These are phyloP conservation scores for Dryas drummondii DNA, from an alignment of 306 rosid genomes.

Conservation along the genomic window DNA sequence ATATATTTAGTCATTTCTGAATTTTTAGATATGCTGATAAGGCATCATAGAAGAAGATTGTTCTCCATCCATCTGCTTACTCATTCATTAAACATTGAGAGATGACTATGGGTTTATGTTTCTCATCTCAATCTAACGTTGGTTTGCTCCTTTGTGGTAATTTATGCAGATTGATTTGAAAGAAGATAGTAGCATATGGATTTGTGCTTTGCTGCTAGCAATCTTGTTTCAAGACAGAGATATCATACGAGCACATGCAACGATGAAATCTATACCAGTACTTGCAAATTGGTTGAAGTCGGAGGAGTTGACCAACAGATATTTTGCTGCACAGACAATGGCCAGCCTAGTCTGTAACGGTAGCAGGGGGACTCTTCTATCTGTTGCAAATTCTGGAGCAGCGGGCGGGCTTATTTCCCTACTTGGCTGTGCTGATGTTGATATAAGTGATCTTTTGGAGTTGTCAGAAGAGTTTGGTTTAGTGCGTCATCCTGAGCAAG, in stretches of 20 bases:
- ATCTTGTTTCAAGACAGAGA: constrained; percentile 93
- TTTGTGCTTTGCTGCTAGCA: constrained; percentile 78
- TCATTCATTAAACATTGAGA: constrained; percentile 12
- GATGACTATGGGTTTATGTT: constrained; percentile 2
- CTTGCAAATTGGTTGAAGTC: constrained; percentile 83
- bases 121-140: constrained; percentile 16
- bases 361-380: constrained; percentile 95
- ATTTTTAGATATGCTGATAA: constrained; percentile 5
- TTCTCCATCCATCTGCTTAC: constrained; percentile 21
- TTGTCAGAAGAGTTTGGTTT: constrained; percentile 90
- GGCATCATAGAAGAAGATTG: constrained; percentile 13
- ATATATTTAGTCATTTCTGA: constrained; percentile 12
- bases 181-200: constrained; percentile 94
- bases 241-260: constrained; percentile 83
- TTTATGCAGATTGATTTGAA: constrained; percentile 67
- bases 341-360: constrained; percentile 98
- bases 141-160: constrained; percentile 33
- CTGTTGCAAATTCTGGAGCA: constrained; percentile 98
- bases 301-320: constrained; percentile 76
- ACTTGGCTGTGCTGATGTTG: constrained; percentile 93
- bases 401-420: constrained; percentile 92
- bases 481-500: constrained; percentile 92
- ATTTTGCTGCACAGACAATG: constrained; percentile 92
- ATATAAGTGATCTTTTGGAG: constrained; percentile 81
- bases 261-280: constrained; percentile 79